Evolutionary conservation across 23 red algal genomes (phyloP).

Genomic region (Gracilariopsis chorda): DNA sequence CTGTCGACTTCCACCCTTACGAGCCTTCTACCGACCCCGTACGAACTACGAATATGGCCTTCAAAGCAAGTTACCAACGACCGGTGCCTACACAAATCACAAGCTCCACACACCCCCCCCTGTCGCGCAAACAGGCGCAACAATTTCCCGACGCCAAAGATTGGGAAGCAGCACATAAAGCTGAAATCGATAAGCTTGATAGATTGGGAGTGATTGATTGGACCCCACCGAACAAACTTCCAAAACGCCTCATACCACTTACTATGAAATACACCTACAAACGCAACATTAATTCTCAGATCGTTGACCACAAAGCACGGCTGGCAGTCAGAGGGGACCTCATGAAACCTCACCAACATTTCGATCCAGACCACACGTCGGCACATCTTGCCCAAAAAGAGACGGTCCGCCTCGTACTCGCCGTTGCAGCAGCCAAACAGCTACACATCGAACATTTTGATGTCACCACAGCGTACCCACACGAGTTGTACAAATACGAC

Average conservation of each 20-base stretch:
- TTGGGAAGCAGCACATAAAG: constrained; percentile 10
- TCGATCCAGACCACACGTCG: neutral
- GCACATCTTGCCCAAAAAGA: neutral
- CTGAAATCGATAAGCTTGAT: constrained; percentile 16
- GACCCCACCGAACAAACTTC: neutral
- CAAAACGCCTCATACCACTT: neutral
- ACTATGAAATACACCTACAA: neutral
- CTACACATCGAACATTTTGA: neutral
- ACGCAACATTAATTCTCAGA: neutral
- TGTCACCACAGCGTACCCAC: neutral
- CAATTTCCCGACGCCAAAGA: neutral
- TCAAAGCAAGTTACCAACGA: neutral
- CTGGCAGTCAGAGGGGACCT: neutral
- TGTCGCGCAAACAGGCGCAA: neutral
- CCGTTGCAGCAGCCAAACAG: neutral
- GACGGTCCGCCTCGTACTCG: neutral
- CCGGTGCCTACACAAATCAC: neutral
- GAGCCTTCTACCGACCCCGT: neutral
- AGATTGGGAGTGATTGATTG: neutral
- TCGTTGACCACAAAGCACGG: neutral
- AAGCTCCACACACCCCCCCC: neutral
- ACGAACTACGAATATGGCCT: neutral
- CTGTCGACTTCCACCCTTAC: constrained; percentile 26
- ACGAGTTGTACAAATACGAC: neutral
- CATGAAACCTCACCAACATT: neutral